phyloP scores from a whole-genome alignment of 2,329 filamentous ascomycete species.

The Tricladium varicosporioides region DNA sequence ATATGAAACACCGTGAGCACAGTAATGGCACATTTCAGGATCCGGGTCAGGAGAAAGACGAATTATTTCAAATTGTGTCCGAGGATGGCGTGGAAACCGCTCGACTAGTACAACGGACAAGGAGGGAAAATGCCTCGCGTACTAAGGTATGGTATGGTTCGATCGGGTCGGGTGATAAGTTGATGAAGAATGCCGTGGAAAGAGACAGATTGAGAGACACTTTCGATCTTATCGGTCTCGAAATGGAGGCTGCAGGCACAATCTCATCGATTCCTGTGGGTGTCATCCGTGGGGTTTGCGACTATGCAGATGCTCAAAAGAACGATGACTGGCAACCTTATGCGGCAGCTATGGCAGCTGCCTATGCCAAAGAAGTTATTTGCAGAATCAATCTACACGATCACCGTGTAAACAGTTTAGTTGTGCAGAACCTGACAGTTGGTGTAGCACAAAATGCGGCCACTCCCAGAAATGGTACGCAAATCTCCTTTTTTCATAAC shows the following conservation, averaged over 20 bases:
- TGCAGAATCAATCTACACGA: background rate
- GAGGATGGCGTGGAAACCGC: background rate
- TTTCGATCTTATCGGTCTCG: conserved; percentile 33
- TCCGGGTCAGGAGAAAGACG: conserved; percentile 34
- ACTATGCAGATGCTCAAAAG: conserved; percentile 36
- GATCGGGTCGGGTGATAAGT: conserved; percentile 36
- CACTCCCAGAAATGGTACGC: too few species aligned
- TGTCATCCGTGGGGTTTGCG: conserved; percentile 36
- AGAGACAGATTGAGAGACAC: conserved; percentile 30
- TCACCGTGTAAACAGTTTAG: too few species aligned
- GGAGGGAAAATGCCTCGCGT: conserved; percentile 21
- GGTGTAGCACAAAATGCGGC: too few species aligned
- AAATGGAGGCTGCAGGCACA: conserved; percentile 36
- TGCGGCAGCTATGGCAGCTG: conserved; percentile 36
- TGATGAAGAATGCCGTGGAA: conserved; percentile 30
- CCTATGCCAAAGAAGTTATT: conserved; percentile 32
- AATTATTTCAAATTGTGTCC: conserved; percentile 19
- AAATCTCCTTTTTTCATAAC: too few species aligned
- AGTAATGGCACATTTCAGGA: conserved; percentile 30
- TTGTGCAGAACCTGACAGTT: too few species aligned
- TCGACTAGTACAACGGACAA: conserved; percentile 13
- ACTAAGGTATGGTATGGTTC: conserved; percentile 36
- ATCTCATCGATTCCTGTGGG: conserved; percentile 36
- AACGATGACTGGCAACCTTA: conserved; percentile 38
- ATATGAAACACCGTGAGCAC: conserved; percentile 28